Evolutionary conservation across 1,284 basidiomycete species (phyloP).

Genomic region (Pseudozyma flocculosa): DNA sequence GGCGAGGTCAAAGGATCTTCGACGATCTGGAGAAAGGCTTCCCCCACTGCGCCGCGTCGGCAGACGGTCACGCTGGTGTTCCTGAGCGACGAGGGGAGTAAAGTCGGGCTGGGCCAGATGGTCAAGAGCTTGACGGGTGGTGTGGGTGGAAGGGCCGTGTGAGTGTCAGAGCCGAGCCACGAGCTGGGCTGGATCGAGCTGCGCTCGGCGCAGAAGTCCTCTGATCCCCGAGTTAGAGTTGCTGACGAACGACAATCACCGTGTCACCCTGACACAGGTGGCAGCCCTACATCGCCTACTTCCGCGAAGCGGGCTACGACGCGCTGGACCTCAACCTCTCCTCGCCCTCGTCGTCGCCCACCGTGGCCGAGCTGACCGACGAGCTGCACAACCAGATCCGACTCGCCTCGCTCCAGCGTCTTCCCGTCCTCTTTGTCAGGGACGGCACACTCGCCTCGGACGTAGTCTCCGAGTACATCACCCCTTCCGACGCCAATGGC

Average conservation of each 20-base stretch:
- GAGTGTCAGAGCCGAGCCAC: not conserved
- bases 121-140: conserved; percentile 19
- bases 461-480: conserved; percentile 23
- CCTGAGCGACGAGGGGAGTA: conserved; percentile 9
- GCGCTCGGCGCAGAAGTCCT: too few relatives aligned
- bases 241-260: too few relatives aligned
- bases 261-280: too few relatives aligned
- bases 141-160: conserved; percentile 2
- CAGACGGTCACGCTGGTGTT: conserved; percentile 28
- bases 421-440: conserved; percentile 27
- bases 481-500: conserved; percentile 1
- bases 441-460: conserved; percentile 1
- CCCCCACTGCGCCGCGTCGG: conserved; percentile 17
- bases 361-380: conserved; percentile 7
- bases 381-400: conserved; percentile 29
- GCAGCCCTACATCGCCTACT: conserved; percentile 36
- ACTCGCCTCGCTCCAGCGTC: conserved; percentile 25
- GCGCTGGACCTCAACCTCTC: conserved; percentile 34
- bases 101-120: conserved; percentile 2
- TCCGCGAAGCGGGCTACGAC: conserved; percentile 33
- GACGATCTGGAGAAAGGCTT: conserved; percentile 3
- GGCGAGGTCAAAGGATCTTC: too few relatives aligned
- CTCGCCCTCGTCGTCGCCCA: conserved; percentile 8
- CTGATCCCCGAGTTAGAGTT: too few relatives aligned
- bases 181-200: not conserved